A percentile compares a stretch with the other conserved stretches of the same genome.
phyloP scores from a whole-genome alignment of 2,329 filamentous ascomycete genomes.

The Cladosporium velox region DNA sequence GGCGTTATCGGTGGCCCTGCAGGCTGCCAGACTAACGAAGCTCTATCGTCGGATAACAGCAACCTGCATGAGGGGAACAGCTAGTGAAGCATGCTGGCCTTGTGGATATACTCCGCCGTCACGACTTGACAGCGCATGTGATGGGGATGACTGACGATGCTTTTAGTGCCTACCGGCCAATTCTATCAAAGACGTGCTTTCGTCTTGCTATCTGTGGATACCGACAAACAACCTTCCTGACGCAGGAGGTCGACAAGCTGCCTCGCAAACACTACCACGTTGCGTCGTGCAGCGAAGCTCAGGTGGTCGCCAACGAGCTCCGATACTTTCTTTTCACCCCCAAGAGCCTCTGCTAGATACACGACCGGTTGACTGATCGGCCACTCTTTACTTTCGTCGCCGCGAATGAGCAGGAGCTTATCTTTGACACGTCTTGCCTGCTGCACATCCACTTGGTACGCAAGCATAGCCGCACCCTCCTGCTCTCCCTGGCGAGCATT shows the following conservation, averaged over 20 bases:
- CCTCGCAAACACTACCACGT: neutral
- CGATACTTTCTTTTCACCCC: neutral
- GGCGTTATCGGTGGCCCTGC: neutral
- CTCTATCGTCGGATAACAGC: neutral
- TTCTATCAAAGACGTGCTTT: slow-evolving; percentile 11
- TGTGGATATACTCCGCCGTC: neutral
- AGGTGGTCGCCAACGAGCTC: slow-evolving; percentile 7
- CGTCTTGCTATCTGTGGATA: slow-evolving; percentile 1
- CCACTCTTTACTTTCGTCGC: slow-evolving; percentile 3
- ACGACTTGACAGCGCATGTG: neutral
- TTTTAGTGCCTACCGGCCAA: neutral
- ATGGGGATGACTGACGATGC: neutral
- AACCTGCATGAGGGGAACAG: neutral
- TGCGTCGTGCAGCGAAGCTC: slow-evolving; percentile 8
- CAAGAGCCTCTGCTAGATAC: neutral
- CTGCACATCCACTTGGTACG: slow-evolving; percentile 3
- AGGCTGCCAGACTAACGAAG: neutral
- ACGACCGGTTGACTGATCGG: slow-evolving; percentile 3
- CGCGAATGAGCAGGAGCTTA: slow-evolving; percentile 6
- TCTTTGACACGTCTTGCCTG: neutral
- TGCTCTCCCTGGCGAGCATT: slow-evolving; percentile 12
- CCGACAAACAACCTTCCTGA: neutral
- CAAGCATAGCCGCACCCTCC: slow-evolving; percentile 10
- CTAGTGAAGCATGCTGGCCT: neutral
- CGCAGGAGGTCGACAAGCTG: slow-evolving; percentile 1